Evolutionary conservation across 257 asterid genomes (phyloP).

Genomic region (Lycium barbarum): DNA sequence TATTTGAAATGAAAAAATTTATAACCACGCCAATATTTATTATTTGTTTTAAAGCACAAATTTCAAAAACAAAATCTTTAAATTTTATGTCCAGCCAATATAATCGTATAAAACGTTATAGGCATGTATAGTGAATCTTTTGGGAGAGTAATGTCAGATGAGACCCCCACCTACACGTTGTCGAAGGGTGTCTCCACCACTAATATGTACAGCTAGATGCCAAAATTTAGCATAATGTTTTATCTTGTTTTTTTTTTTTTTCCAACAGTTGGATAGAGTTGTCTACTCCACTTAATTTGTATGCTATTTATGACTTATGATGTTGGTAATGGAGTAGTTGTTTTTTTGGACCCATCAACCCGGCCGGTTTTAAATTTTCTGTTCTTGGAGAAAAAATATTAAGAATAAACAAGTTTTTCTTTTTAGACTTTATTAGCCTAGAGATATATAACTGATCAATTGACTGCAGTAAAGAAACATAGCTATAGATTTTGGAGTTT

Average conservation of each 20-base stretch:
- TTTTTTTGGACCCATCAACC: neutral
- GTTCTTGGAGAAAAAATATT: neutral
- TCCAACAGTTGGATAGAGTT: neutral
- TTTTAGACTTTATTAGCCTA: no score
- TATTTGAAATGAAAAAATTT: neutral
- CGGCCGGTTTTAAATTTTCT: neutral
- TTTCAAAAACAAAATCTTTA: neutral
- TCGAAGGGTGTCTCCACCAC: neutral
- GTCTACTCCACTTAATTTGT: constrained; percentile 7
- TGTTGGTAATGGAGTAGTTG: constrained; percentile 3
- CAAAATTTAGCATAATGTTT: constrained; percentile 3
- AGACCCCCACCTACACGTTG: neutral
- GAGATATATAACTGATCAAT: no score
- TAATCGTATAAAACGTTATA: no score
- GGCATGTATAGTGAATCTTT: neutral
- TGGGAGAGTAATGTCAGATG: neutral
- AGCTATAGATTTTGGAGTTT: neutral
- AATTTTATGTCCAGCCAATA: no score
- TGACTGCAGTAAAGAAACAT: neutral
- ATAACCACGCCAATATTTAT: neutral
- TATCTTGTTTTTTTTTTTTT: neutral
- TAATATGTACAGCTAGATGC: neutral
- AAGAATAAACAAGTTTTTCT: neutral
- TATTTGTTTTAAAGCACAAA: neutral
- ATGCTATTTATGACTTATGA: constrained; percentile 29